Percentiles rank a stretch among this genome's conserved stretches.
Evolutionary conservation across 176 grass and related monocot genomes (phyloP).

Genomic region (Aegilops longissima): DNA sequence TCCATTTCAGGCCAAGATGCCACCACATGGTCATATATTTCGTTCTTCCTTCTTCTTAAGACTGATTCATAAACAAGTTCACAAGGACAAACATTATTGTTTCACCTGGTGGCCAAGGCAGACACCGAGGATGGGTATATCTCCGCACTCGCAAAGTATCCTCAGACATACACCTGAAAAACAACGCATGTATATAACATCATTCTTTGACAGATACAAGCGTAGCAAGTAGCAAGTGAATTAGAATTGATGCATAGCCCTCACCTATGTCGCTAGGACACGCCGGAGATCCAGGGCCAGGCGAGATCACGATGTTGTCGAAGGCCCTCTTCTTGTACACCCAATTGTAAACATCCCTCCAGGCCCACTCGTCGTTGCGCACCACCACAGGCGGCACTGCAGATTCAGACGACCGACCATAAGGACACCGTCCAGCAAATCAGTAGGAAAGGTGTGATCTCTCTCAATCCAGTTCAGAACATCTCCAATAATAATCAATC

Average conservation of each 20-base stretch:
- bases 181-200: neutral
- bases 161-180: slow-evolving; percentile 66
- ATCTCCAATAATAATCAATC: no score
- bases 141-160: slow-evolving; percentile 77
- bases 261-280: slow-evolving; percentile 78
- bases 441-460: neutral
- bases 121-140: slow-evolving; percentile 89
- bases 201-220: neutral
- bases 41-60: no score
- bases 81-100: slow-evolving; percentile 4
- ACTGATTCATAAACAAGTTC: slow-evolving; percentile 4
- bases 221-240: neutral
- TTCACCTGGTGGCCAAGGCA: slow-evolving; percentile 97
- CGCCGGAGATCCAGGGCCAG: slow-evolving; percentile 78
- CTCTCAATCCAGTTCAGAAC: neutral
- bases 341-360: slow-evolving; percentile 62
- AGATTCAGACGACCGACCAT: neutral
- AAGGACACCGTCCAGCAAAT: neutral
- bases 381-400: slow-evolving; percentile 73
- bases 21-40: neutral
- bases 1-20: neutral
- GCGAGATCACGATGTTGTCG: slow-evolving; percentile 95
- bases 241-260: slow-evolving; percentile 14
- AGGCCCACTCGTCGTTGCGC: slow-evolving; percentile 93
- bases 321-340: slow-evolving; percentile 78